Evolutionary conservation across 169 alveolate genomes (phyloP), one percentile per base, ranked within the genome.

Genomic region (Plasmodium cynomolgi): DNA sequence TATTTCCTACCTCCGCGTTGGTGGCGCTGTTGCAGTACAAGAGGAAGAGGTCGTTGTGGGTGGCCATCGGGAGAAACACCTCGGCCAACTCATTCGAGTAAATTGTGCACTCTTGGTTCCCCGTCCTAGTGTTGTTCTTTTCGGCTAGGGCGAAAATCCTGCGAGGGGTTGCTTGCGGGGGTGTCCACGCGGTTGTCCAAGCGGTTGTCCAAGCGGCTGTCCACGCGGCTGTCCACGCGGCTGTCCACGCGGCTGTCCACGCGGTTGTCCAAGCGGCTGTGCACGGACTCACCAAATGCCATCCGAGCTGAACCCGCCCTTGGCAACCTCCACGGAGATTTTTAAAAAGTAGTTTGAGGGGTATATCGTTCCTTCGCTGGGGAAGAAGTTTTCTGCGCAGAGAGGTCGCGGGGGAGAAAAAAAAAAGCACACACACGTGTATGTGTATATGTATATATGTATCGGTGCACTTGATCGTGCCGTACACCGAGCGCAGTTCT

Each of bases 71-170:
- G 26, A 84, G 41, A 50, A 84, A 84, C 3, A 84, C 50, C 79
- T 84, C 73, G 3, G 85, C 75, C 50, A 84, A 8, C 37, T 47
- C 0, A 37, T 29, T 75, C 33, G 75, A 84, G 23, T 74, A 75
- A 47, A 84, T 33, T 33, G 83, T 68, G 39, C 93, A 84, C 68
- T 74, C 84, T 50, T 84, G 93, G 26, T 31, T 84, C 62, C 56
- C 84, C 26, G 73, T 20, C 20, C 15, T 50, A 13, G 74, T 41
- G 33, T 26, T 9, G 34, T 74, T 84, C 80, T 74, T 84, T 37
- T 84, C 93, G 3, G 85, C 82, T n/a, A 84, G 50, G n/a, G 81
- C 29, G 5, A 84, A 74, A 9, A 84, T 84, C 93, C 93, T 84
- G 39, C 29, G 37, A 26, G 54, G 37, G 58, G 15, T 41, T 41